These are phyloP conservation scores for Populus pruinosa DNA, from an alignment of 345 rosid genomes.

Conservation along the genomic window DNA sequence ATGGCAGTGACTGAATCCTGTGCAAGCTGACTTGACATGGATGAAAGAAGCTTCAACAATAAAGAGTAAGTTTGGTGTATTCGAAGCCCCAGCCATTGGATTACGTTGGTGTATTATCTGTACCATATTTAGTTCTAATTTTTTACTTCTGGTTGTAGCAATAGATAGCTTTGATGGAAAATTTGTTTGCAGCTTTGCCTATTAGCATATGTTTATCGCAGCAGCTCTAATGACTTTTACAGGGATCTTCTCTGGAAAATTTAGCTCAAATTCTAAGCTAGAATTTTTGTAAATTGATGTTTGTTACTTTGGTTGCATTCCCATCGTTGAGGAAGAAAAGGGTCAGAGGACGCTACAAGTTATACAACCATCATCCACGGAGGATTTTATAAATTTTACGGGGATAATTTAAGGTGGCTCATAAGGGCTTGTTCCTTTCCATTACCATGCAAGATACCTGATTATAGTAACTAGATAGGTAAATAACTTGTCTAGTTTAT, in stretches of 20 bases:
- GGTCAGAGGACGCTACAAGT: too few species aligned
- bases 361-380: background rate
- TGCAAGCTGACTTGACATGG: constrained; percentile 7
- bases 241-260: background rate
- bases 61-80: constrained; percentile 6
- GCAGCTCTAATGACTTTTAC: background rate
- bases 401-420: background rate
- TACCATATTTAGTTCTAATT: background rate
- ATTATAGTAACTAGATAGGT: background rate
- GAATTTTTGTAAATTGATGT: background rate
- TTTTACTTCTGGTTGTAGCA: constrained; percentile 10
- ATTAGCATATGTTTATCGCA: background rate
- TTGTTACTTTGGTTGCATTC: background rate
- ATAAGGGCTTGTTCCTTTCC: background rate
- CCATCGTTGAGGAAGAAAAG: too few species aligned
- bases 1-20: constrained; percentile 33
- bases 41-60: background rate
- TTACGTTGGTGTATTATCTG: constrained; percentile 1
- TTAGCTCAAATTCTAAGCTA: background rate
- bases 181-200: constrained; percentile 8
- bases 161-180: constrained; percentile 13
- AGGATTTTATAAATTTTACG: too few species aligned
- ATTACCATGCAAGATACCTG: too few species aligned
- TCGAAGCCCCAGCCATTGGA: constrained; percentile 6
- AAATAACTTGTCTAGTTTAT: background rate